phyloP scores from a whole-genome alignment of 495 filamentous ascomycete species.

The Trichocladium uniseriatum region DNA sequence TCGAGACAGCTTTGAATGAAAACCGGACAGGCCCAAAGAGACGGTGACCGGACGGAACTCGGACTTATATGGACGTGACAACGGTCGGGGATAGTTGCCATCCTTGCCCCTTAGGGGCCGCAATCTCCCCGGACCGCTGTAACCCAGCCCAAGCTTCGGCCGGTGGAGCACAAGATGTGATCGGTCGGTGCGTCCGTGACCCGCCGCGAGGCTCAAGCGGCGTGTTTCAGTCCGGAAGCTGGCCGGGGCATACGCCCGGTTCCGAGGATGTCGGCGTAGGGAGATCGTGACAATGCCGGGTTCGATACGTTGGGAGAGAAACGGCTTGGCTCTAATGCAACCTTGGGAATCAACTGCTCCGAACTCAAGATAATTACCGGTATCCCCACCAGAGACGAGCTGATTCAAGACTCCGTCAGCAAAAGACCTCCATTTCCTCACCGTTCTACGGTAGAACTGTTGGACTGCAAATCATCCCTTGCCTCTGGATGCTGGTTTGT shows the following conservation, averaged over 20 bases:
- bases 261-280: too few species aligned
- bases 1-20: too few species aligned
- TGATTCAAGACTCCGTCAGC: slow-evolving; percentile 6
- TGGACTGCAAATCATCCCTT: too few species aligned
- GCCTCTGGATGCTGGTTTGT: too few species aligned
- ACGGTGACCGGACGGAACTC: neutral
- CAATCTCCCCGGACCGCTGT: neutral
- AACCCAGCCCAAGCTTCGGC: neutral
- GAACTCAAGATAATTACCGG: neutral
- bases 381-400: neutral
- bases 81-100: slow-evolving; percentile 4
- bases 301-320: too few species aligned
- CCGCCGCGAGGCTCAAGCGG: slow-evolving; percentile 1
- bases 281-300: too few species aligned
- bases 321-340: too few species aligned
- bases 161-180: slow-evolving; percentile 2
- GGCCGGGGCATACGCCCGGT: too few species aligned
- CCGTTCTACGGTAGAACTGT: too few species aligned
- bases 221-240: neutral
- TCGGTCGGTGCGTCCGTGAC: neutral
- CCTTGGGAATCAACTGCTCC: neutral
- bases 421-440: neutral
- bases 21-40: too few species aligned
- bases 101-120: slow-evolving; percentile 4
- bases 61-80: neutral